Evolutionary conservation across 441 rosid genomes (phyloP), one percentile per base, ranked within the genome.

Genomic region (Mallotus repandus): DNA sequence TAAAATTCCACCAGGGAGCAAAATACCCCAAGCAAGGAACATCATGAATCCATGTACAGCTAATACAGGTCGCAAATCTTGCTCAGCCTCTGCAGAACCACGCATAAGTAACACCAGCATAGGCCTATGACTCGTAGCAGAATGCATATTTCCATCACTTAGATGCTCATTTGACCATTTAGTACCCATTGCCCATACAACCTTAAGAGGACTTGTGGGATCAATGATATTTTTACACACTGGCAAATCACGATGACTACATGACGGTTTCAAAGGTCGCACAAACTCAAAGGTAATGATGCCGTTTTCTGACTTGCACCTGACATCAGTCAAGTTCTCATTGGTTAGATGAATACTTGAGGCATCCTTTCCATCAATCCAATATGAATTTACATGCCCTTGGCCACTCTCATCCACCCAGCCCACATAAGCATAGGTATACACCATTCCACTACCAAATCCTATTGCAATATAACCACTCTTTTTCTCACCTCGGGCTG

Each of bases 11-110:
- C 97, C 91, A 19, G 99, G 98, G 66, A 96, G 90, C 79, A 96
- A 78, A 83, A 96, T 91, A 54, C 97, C 99, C 99, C 98, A 96
- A 71, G 98, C 97, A 15, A 96, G 97, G 83, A 96, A 93, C 99
- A 96, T 96, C 99, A 96, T 91, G 84, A 91, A 96, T 59, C 98
- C 98, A 22, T 96, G 99, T 66, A 93, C 98, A 6, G 98, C 97
- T 66, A 93, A 82, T n/a, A 93, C 98, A 0, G 98, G 97, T 54
- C 89, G 86, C 73, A 95, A 81, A 87, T 91, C 98, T 81, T 95
- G 97, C 80, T 95, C 98, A 0, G 97, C 99, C 77, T 96, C 99
- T 48, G 97, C 93, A 54, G 97, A 91, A 60, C 98, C 99, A 35
- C 86, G 87, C 74, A 88, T 69, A 32, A 96, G 85, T 78, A 90